Conservation (phyloP, 345 rosid genomes). For the Erucastrum elatum region DNA sequence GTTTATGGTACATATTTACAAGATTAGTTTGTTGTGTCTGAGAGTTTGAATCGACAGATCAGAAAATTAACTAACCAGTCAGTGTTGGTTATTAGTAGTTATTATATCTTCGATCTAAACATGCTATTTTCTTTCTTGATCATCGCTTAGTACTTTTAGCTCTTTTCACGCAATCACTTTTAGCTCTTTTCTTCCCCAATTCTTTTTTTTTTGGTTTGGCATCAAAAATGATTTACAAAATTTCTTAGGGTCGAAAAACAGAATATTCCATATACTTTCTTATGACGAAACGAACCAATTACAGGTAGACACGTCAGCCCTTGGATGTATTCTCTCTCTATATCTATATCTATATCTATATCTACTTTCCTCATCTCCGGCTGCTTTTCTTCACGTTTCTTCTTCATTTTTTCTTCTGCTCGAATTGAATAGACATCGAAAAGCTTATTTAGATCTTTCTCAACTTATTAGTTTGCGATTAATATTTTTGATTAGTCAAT, state of each 20-base stretch:
- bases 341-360: background rate
- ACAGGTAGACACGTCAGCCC: slow-evolving; percentile 36
- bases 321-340: slow-evolving; percentile 20
- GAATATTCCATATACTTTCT: background rate
- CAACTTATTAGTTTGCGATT: background rate
- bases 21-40: slow-evolving; percentile 19
- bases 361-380: slow-evolving; percentile 20
- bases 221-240: background rate
- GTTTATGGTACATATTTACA: slow-evolving; percentile 15
- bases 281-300: slow-evolving; percentile 8
- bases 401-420: background rate
- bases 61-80: slow-evolving; percentile 1
- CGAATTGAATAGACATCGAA: background rate
- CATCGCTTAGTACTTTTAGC: background rate
- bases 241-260: background rate
- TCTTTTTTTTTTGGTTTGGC: background rate
- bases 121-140: background rate
- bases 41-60: slow-evolving; percentile 16
- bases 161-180: background rate
- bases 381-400: background rate
- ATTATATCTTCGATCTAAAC: background rate
- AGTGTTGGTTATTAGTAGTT: background rate
- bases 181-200: background rate
- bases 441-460: background rate
- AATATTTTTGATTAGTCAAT: background rate